A percentile compares a stretch with the other conserved stretches of the same genome.
Conservation (phyloP, 2,329 filamentous ascomycete genomes). For the Aspergillus felis region DNA sequence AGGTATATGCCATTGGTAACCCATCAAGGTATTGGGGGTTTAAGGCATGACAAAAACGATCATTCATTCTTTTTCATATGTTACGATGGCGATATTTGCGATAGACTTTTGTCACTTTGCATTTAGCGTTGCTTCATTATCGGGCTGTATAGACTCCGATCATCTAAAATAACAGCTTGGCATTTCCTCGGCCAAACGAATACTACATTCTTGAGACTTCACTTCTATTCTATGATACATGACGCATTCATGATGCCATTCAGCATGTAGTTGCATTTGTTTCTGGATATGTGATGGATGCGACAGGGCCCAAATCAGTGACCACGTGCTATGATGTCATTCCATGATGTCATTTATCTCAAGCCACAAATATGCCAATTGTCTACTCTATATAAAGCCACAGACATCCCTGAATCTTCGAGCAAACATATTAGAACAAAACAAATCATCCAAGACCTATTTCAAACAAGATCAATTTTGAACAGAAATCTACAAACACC, state of each 20-base stretch:
- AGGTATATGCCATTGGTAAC: constrained; percentile 55
- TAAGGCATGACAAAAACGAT: not conserved
- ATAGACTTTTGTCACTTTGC: not conserved
- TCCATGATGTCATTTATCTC: not conserved
- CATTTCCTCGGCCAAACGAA: not conserved
- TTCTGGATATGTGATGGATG: not conserved
- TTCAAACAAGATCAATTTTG: not conserved
- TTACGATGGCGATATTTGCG: not conserved
- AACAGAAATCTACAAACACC: constrained; percentile 7
- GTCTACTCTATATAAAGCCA: not conserved
- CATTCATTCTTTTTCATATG: not conserved
- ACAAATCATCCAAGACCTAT: not conserved
- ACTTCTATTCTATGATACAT: not conserved
- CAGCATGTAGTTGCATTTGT: not conserved
- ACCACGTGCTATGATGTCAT: not conserved
- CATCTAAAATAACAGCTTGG: not conserved
- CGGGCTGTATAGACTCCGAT: not conserved
- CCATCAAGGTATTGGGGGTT: not conserved
- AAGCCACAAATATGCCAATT: not conserved
- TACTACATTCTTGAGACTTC: not conserved
- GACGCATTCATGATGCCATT: not conserved
- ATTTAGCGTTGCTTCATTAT: not conserved
- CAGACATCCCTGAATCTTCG: not conserved
- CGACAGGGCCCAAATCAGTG: not conserved
- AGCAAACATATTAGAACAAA: not conserved